Conservation (phyloP, 176 grass and related monocot species). For the Elymus sibiricus region DNA sequence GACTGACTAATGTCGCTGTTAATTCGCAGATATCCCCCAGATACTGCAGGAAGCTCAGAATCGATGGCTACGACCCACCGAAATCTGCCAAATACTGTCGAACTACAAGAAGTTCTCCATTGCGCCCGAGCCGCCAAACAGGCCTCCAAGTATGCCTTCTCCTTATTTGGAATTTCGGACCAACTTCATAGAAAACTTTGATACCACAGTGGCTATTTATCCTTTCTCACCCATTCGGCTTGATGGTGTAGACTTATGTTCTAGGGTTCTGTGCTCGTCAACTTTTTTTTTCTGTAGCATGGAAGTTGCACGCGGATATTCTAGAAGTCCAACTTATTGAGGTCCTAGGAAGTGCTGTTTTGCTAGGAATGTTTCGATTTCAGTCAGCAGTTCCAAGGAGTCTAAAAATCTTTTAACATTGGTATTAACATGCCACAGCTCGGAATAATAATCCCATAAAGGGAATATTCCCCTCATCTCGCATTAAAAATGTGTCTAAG, state of each 20-base stretch:
- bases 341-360: slow-evolving; percentile 3
- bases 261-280: no score
- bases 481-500: not conserved
- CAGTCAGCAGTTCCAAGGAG: not conserved
- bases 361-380: not conserved
- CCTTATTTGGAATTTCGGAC: not conserved
- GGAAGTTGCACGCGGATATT: not conserved
- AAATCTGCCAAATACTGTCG: slow-evolving; percentile 97
- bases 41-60: slow-evolving; percentile 88
- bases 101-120: slow-evolving; percentile 85
- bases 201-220: not conserved
- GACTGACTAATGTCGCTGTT: slow-evolving; percentile 11
- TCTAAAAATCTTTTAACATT: not conserved
- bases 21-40: slow-evolving; percentile 83
- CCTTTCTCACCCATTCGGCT: not conserved
- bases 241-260: not conserved
- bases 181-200: not conserved
- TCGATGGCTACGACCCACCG: slow-evolving; percentile 83
- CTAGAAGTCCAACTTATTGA: not conserved
- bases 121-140: slow-evolving; percentile 86
- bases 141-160: slow-evolving; percentile 71
- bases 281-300: not conserved
- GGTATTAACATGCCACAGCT: not conserved
- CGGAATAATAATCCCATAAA: not conserved
- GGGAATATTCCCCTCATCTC: not conserved